Conservation (phyloP, 2,329 filamentous ascomycete genomes). For the Pleomassaria siparia region DNA sequence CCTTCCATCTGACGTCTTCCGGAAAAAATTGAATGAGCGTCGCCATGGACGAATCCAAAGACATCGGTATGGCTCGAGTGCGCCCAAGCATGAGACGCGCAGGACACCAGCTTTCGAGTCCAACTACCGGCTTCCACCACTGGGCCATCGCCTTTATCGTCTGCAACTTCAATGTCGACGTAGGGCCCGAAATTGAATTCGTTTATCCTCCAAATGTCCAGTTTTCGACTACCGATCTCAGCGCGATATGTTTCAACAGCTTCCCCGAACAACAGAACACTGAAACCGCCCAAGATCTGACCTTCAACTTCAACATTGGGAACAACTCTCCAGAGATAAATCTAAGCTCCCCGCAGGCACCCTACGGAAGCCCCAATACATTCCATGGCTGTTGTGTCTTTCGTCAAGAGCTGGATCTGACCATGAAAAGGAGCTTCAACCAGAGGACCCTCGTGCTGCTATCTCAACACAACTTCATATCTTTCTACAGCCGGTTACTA, state of each 20-base stretch:
- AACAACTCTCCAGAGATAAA: constrained; percentile 60
- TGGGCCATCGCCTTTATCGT: constrained; percentile 47
- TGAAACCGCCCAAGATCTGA: constrained; percentile 42
- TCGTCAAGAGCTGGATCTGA: constrained; percentile 44
- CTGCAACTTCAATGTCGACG: constrained; percentile 49
- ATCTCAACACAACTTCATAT: constrained; percentile 44
- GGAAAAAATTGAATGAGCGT: too few species aligned
- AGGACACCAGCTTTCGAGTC: not conserved
- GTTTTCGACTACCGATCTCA: constrained; percentile 42
- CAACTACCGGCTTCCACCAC: constrained; percentile 31
- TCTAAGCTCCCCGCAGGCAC: constrained; percentile 40
- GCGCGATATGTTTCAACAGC: constrained; percentile 48
- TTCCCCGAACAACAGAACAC: constrained; percentile 48
- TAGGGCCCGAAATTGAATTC: constrained; percentile 45
- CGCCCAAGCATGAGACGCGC: constrained; percentile 23
- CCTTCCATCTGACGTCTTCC: not conserved
- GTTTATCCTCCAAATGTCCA: constrained; percentile 43
- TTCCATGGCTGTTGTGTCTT: constrained; percentile 44
- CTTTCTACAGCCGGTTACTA: constrained; percentile 40
- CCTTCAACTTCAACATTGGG: constrained; percentile 44
- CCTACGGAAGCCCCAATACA: constrained; percentile 41
- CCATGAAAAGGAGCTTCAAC: constrained; percentile 47
- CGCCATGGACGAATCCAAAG: constrained; percentile 40
- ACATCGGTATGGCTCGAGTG: constrained; percentile 28
- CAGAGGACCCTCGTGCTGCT: constrained; percentile 45